Evolutionary conservation across 495 filamentous ascomycete genomes (phyloP), one percentile per base, ranked within the genome.

Genomic region (Talaromyces ruber): DNA sequence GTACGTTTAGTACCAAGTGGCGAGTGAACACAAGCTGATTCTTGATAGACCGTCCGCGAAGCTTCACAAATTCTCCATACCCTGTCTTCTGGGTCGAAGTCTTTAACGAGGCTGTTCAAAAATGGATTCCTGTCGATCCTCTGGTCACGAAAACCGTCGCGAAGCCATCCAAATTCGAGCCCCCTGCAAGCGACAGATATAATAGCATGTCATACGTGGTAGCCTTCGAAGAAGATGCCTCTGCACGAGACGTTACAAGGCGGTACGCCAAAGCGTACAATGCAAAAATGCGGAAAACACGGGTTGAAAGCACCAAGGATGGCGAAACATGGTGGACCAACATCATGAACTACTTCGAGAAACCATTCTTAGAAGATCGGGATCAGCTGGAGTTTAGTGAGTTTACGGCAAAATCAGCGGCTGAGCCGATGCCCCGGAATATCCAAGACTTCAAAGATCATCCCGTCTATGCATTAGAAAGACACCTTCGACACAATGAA

Each of bases 1-100:
- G 28, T 79, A 68, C 59, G 58, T 80, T 22, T 29, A 39, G 34
- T 21, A 3, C 11, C 0, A 22, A 51, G 3, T 22, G 25, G 3
- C 6, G 39, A 5, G 14, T 2, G 6, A 21, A 5, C 18, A 60
- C 43, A 3, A 14, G 26, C 47, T 62, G 22, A 61, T 22, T 62
- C 22, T 54, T n/a, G 6, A 22, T 59, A 63, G 47, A 54, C 32
- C 58, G 67, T 16, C 68, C 65, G 61, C 65, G 61, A 24, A 75
- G 61, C 14, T 78, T 79, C 24, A 68, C 68, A 56, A 86, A 87
- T 67, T 93, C 91, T 3, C 70, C 81, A 2, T 89, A 85, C 64
- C 95, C 94, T 0, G 76, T 98, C 5, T 97, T 89, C 70, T 98
- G 94, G 94, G 86, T 97, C 2, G 94, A 98, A 73, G 87, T 89